Percentiles rank a stretch among this genome's conserved stretches.
Evolutionary conservation across 2,329 filamentous ascomycete species (phyloP).

Genomic region (Nannizziopsis barbatae): DNA sequence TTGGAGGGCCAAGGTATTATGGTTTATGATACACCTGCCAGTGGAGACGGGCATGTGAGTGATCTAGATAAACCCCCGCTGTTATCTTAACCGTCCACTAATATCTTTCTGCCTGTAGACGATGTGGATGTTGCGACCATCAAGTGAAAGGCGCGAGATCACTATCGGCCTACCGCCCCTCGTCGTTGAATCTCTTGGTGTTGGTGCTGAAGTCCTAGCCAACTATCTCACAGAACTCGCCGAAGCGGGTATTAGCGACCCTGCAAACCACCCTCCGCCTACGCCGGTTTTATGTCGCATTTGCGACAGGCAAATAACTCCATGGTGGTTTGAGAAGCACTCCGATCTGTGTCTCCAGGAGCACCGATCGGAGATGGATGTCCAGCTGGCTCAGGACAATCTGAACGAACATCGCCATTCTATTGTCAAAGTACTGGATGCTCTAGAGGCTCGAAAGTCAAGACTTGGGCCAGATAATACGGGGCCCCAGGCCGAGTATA

Average conservation of each 20-base stretch:
- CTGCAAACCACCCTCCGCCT: constrained; percentile 66
- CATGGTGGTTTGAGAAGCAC: constrained; percentile 99
- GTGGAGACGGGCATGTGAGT: constrained; percentile 81
- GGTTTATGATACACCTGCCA: constrained; percentile 82
- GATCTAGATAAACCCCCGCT: constrained; percentile 7
- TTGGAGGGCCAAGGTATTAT: constrained; percentile 97
- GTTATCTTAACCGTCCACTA: constrained; percentile 19
- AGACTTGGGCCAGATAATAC: constrained; percentile 35
- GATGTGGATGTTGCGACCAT: constrained; percentile 99
- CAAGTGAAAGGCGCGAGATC: constrained; percentile 76
- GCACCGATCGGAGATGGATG: constrained; percentile 93
- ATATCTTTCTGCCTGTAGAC: constrained; percentile 48
- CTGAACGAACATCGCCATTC: constrained; percentile 84
- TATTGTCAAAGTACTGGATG: constrained; percentile 91
- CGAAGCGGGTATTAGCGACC: constrained; percentile 66
- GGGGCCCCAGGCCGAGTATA: constrained; percentile 66
- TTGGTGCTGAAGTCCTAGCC: constrained; percentile 87
- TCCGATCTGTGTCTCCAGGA: constrained; percentile 93
- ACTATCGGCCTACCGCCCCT: constrained; percentile 86
- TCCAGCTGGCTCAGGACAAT: constrained; percentile 88
- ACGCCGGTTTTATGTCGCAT: constrained; percentile 85
- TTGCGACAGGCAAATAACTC: constrained; percentile 90
- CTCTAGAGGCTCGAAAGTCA: constrained; percentile 57
- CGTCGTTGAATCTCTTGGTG: constrained; percentile 84
- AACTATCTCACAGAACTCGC: constrained; percentile 84